Evolutionary conservation across 1,284 basidiomycete species (phyloP), one percentile per base, ranked within the genome.

Genomic region (Ceratobasidium theobromae): DNA sequence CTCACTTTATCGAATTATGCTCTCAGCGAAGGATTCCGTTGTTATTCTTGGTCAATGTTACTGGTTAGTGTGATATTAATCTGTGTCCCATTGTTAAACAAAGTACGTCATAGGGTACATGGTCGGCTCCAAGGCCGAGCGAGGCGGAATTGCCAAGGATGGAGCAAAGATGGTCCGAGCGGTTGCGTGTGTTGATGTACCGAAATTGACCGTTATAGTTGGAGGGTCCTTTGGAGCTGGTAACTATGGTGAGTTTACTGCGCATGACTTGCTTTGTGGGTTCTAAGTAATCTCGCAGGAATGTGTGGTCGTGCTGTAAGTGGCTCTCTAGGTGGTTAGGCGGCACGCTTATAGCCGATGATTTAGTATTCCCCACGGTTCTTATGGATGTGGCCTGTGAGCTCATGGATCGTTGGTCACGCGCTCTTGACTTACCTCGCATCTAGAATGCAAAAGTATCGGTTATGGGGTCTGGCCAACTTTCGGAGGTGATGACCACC

Each of bases 91-190:
- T 16, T 38, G 9, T 28, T 9, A 14, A 8, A 57, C 43, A 54
- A 52, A 27, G 49, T 28, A 8, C 48, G 40, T 18, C 12, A 53
- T 65, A 86, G 88, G 91, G 14, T 96, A 96, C 74, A 95, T 96
- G 93, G 93, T 97, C 6, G 93, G 93, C 16, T 93, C 92, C 35
- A 95, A 94, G 72, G 94, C 94, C 27, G 94, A 97, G 78, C 84
- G 84, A 69, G 91, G 91, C n/a, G 95, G 95, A 1, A 98, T 98
- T 71, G 95, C 95, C 14, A 97, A 97, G 78, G 94, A 98, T 74
- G 95, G 95, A 30, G 95, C 95, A 16, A 98, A 98, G 82, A 96
- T 98, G 93, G 95, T 98, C 67, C 86, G 95, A 65, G 95, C 95
- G 0, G 95, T 98, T 9, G 95, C 95, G 0, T 93, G 92, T 74